Base-by-base conservation (phyloP, 2,329 filamentous ascomycete species). In the Microsporum canis region DNA sequence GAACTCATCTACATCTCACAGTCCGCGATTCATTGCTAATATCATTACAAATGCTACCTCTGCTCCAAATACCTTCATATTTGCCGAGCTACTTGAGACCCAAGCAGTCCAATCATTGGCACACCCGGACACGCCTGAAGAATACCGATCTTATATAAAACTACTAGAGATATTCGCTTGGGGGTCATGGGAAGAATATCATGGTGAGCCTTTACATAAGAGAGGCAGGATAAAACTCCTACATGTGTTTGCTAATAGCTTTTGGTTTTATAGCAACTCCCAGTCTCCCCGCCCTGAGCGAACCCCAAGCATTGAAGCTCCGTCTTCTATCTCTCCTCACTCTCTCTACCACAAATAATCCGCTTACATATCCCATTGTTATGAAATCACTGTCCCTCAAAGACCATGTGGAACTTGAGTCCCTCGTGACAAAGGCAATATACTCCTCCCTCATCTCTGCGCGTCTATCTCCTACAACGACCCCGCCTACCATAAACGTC, bases 121-220 rank as follows among this genome's bases (percentile, higher is more conserved):
- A 31, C 76, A 75, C 43, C 79, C 71, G 43, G 72, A 77, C 8
- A 73, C 79, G 43, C 72, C 84, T n/a, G 71, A 80, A 39, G 87
- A 95, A 57, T 83, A 87, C 68, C 76, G 80, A 5, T 68, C 73
- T 45, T 77, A 89, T 74, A 80, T 94, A 58, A 83, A 79, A 1
- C 81, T 95, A 12, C 86, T 99, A 51, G 82, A 91, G 74, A 86
- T 95, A 69, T 99, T 99, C 76, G 89, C 91, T 62, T 90, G 94
- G 80, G 94, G 92, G 63, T 96, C 90, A 63, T 96, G 90, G 79
- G 78, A 82, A 63, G 83, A 87, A 67, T 96, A 96, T 78, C 79
- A 82, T 72, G 71, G 84, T 85, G 70, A 61, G 71, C 57, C 27
- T 51, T 43, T 27, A 53, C 29, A 47, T 10, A 45, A 23, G 7